Percentiles rank a stretch among this genome's conserved stretches.
Conservation (phyloP, 331 rosid genomes). For the Telfairia occidentalis region DNA sequence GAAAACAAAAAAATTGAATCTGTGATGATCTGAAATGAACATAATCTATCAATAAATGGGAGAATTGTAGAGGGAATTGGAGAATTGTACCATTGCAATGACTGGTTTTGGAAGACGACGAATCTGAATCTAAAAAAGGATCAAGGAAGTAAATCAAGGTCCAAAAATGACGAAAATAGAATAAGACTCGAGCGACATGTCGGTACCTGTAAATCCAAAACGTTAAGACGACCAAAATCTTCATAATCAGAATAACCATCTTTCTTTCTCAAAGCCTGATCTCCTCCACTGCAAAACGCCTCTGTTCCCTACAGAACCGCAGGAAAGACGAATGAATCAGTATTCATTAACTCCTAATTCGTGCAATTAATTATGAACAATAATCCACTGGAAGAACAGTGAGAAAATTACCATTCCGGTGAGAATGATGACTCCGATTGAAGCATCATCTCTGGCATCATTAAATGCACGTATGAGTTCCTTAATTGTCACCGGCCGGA, state of each 20-base stretch:
- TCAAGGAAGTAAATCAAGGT: constrained; percentile 6
- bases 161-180: not conserved
- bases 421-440: constrained; percentile 64
- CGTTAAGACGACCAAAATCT: constrained; percentile 59
- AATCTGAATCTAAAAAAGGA: constrained; percentile 47
- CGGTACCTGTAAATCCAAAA: constrained; percentile 76
- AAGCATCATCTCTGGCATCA: constrained; percentile 61
- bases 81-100: constrained; percentile 65
- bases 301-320: constrained; percentile 49
- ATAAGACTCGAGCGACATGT: not conserved
- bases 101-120: constrained; percentile 97
- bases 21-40: not conserved
- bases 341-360: not conserved
- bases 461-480: constrained; percentile 67
- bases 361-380: not conserved
- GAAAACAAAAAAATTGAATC: not conserved
- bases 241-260: constrained; percentile 71
- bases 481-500: constrained; percentile 63
- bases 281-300: constrained; percentile 86
- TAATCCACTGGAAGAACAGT: not conserved
- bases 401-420: constrained; percentile 45
- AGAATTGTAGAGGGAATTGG: not conserved
- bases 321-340: not conserved
- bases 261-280: constrained; percentile 61
- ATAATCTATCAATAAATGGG: not conserved